Percentiles rank a stretch among this genome's conserved stretches.
Conservation (phyloP, 1,139 yeast species). For the Pichia inconspicua region DNA sequence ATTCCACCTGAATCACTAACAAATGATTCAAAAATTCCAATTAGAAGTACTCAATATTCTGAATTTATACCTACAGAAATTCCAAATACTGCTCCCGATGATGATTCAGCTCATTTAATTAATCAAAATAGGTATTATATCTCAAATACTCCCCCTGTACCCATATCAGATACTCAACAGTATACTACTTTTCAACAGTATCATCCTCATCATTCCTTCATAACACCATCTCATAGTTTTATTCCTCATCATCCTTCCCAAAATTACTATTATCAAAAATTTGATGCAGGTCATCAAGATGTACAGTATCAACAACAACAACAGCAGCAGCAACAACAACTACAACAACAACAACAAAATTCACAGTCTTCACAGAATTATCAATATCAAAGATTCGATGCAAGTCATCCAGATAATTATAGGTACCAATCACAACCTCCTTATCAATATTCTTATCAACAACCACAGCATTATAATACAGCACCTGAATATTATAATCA, state of each 20-base stretch:
- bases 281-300: conserved; percentile 1
- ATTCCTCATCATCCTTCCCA: not conserved
- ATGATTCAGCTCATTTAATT: not conserved
- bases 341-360: conserved; percentile 7
- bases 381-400: not conserved
- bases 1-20: not conserved
- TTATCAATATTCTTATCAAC: not conserved
- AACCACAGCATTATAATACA: not conserved
- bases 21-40: not conserved
- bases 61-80: not conserved
- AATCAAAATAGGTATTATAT: not conserved
- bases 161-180: not conserved
- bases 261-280: not conserved
- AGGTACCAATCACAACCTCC: not conserved
- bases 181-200: not conserved
- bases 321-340: conserved; percentile 10
- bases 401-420: not conserved
- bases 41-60: not conserved
- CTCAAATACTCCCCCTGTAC: not conserved
- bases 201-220: not conserved
- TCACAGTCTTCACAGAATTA: not conserved
- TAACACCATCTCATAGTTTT: not conserved
- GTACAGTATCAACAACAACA: conserved; percentile 6
- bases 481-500: not conserved
- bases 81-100: not conserved